phyloP scores from a whole-genome alignment of 768 basidiomycete genomes.

The Amanita subjunquillea region DNA sequence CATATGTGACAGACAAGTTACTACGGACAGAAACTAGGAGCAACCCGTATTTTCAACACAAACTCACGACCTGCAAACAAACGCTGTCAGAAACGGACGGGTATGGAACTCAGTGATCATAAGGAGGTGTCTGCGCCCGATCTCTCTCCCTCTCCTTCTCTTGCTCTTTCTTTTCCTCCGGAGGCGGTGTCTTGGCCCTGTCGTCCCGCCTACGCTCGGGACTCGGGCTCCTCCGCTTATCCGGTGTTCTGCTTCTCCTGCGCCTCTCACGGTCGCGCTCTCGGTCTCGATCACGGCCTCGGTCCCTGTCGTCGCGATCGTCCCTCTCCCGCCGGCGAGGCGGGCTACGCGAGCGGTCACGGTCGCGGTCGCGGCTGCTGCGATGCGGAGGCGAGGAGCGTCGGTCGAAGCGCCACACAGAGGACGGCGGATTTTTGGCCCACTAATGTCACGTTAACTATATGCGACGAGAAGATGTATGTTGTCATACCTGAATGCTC shows the following conservation, averaged over 20 bases:
- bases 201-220: slow-evolving; percentile 16
- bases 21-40: background rate
- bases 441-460: slow-evolving; percentile 14
- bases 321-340: slow-evolving; percentile 16
- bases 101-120: slow-evolving; percentile 32
- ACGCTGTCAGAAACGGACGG: slow-evolving; percentile 1
- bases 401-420: slow-evolving; percentile 25
- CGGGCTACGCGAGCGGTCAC: slow-evolving; percentile 13
- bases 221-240: slow-evolving; percentile 11
- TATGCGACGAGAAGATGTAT: background rate
- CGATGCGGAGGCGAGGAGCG: slow-evolving; percentile 17
- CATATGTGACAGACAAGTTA: background rate
- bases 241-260: slow-evolving; percentile 16
- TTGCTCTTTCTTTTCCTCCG: slow-evolving; percentile 18
- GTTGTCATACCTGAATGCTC: slow-evolving; percentile 21
- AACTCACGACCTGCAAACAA: background rate
- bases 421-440: slow-evolving; percentile 30
- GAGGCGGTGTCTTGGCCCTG: slow-evolving; percentile 7
- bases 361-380: slow-evolving; percentile 10
- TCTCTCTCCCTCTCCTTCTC: slow-evolving; percentile 33
- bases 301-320: slow-evolving; percentile 15
- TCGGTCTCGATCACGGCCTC: slow-evolving; percentile 19
- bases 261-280: slow-evolving; percentile 17
- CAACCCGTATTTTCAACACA: background rate
- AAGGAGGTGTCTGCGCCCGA: slow-evolving; percentile 48